phyloP scores from a whole-genome alignment of 768 basidiomycete genomes.

The Paxillus rubicundulus region DNA sequence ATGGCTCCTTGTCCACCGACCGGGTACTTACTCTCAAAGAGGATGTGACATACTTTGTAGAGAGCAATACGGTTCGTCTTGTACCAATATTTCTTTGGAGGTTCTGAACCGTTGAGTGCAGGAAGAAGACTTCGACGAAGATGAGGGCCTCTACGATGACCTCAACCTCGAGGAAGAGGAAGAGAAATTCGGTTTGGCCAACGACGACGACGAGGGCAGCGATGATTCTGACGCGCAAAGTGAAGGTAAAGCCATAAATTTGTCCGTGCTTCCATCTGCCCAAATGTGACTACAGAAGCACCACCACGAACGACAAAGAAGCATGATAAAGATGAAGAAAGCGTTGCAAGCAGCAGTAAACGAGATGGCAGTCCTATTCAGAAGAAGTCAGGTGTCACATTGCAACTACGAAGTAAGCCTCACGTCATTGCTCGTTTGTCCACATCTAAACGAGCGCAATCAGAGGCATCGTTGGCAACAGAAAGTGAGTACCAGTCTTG shows the following conservation, averaged over 20 bases:
- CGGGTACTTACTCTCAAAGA: slow-evolving; percentile 83
- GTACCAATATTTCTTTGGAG: slow-evolving; percentile 3
- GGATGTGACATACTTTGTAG: slow-evolving; percentile 94
- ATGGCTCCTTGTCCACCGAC: slow-evolving; percentile 83
- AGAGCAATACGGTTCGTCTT: slow-evolving; percentile 83
- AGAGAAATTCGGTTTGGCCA: slow-evolving; percentile 80
- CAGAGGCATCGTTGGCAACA: slow-evolving; percentile 62
- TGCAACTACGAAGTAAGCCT: slow-evolving; percentile 72
- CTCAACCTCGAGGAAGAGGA: slow-evolving; percentile 97
- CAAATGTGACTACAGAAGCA: slow-evolving; percentile 42
- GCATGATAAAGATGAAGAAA: slow-evolving; percentile 70
- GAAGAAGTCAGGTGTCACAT: slow-evolving; percentile 66
- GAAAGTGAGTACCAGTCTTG: slow-evolving; percentile 48
- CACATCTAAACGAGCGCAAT: slow-evolving; percentile 12
- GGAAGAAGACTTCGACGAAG: slow-evolving; percentile 98
- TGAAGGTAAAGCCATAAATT: slow-evolving; percentile 52
- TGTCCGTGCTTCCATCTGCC: not conserved
- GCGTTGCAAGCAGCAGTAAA: slow-evolving; percentile 63
- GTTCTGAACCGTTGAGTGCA: slow-evolving; percentile 35
- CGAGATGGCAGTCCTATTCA: slow-evolving; percentile 75
- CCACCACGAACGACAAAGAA: slow-evolving; percentile 74
- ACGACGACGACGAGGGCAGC: slow-evolving; percentile 65
- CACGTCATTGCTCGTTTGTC: slow-evolving; percentile 3
- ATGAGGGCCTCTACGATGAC: slow-evolving; percentile 96
- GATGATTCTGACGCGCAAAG: slow-evolving; percentile 74